Evolutionary conservation across 2,329 filamentous ascomycete genomes (phyloP), one percentile per base, ranked within the genome.

Genomic region (Pezicula radicicola): DNA sequence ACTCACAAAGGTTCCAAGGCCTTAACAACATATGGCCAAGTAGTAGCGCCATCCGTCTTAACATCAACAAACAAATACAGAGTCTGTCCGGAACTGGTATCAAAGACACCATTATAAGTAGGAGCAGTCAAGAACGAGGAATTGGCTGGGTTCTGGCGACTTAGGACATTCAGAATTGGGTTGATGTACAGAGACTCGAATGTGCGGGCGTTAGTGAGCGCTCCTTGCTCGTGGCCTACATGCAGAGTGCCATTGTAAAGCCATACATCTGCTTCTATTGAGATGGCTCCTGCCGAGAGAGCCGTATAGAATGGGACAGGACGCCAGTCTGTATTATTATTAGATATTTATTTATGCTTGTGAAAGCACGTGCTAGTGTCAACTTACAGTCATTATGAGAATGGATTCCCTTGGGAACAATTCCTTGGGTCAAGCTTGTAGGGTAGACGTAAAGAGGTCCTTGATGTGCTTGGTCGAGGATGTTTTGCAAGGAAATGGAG

Each of bases 61-160:
- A 84, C 61, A 61, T 87, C 83, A 52, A 87, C 77, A 66, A 84
- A 85, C 44, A 87, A 72, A 68, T 84, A 85, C 6, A 87, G 72
- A 0, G 83, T 85, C 64, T 85, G 81, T 6, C 65, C 71, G 1
- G 69, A 63, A 33, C 63, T 62, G 1, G 80, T 80, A 65, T 87
- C 83, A 62, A 76, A 87, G 13, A 87, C 79, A 33, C 83, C 83
- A 61, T 84, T 81, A 41, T 74, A 72, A 4, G 79, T 81, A 6
- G 70, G 66, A 0, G 64, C 62, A 3, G 66, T 66, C 1, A 78
- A 62, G 63, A 83, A 85, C 0, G 37, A 25, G 3, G 65, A 67
- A 16, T 72, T 75, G 6, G 67, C n/a, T 1, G 61, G 59, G 35
- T 65, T 65, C 46, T 65, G 63, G 16, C 55, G 50, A n/a, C 55